Base-by-base conservation (phyloP, 768 basidiomycete species). In the Rhodotorula kratochvilovae region DNA sequence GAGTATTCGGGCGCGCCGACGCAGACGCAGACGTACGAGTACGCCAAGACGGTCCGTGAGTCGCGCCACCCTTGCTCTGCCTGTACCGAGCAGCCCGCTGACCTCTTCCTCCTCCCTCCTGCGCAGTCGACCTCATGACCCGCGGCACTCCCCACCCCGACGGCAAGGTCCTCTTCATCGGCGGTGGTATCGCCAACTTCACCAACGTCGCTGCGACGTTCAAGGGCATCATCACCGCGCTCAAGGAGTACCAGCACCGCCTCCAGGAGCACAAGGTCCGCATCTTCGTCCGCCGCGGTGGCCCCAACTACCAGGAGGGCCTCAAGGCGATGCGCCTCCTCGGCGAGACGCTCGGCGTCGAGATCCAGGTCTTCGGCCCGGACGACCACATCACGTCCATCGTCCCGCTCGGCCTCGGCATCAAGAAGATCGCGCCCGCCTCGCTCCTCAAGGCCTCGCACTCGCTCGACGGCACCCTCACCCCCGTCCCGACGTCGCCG, bases 151-250 rank as follows among this genome's bases (percentile, higher is more conserved):
- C 88, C 63, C 73, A 78, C 74, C 79, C 81, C 19, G 83, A 96
- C 61, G 96, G 96, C 84, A 99, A 99, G 84, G 87, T 98, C 80
- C 90, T 98, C 82, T 96, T 99, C 86, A 96, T 99, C 76, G 96
- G 95, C 82, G 96, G 96, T 82, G 95, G 95, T 83, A 96, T 96
- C 73, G 96, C 96, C 84, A 99, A 99, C 87, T 99, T 99, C 84
- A 97, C 93, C 80, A 97, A 99, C 80, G 78, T 98, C 76, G 96
- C 94, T 45, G 89, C 95, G 17, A 98, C 95, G 70, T 99, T 99
- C 90, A 97, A 98, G 85, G 95, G 95, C 73, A 99, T 98, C 85
- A 99, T 99, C 82, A 90, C 88, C 56, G 94, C 96, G 27, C 85
- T 99, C 76, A 89, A 95, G 84, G 90, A 93, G 82, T 92, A 86